A percentile compares a stretch with the other conserved stretches of the same genome.
phyloP scores from a whole-genome alignment of 352 stramenopile species.

The Globisporangium orthogonon region DNA sequence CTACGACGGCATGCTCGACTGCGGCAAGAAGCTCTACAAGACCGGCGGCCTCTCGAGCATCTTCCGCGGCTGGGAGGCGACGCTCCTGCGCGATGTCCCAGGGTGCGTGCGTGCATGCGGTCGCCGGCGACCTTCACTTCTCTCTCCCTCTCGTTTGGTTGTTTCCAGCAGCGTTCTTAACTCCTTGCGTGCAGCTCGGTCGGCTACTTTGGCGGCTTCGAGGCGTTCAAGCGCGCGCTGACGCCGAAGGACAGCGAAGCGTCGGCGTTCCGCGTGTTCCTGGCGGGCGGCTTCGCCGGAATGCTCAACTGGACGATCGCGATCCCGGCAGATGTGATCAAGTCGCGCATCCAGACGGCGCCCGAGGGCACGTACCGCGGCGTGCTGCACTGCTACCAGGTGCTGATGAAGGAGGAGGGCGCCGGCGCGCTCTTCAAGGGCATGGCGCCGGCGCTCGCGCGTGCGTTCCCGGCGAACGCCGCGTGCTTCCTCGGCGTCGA shows the following conservation, averaged over 20 bases:
- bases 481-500: slow-evolving; percentile 93
- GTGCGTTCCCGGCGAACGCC: slow-evolving; percentile 94
- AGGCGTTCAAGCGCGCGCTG: slow-evolving; percentile 86
- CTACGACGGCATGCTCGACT: slow-evolving; percentile 95
- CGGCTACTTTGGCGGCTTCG: slow-evolving; percentile 95
- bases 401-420: slow-evolving; percentile 94
- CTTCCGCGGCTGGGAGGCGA: slow-evolving; percentile 93
- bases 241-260: slow-evolving; percentile 76
- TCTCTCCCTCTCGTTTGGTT: background rate
- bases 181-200: slow-evolving; percentile 76
- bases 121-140: too few relatives aligned
- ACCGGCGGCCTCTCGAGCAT: slow-evolving; percentile 90
- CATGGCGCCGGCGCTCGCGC: slow-evolving; percentile 90
- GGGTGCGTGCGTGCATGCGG: too few relatives aligned
- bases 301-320: slow-evolving; percentile 94
- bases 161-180: background rate
- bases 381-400: slow-evolving; percentile 88
- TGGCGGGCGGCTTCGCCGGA: slow-evolving; percentile 92
- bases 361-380: slow-evolving; percentile 93
- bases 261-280: slow-evolving; percentile 85
- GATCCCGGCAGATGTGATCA: slow-evolving; percentile 95
- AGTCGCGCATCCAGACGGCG: slow-evolving; percentile 95
- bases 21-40: slow-evolving; percentile 89
- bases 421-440: slow-evolving; percentile 91
- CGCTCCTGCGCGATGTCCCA: slow-evolving; percentile 92